Conservation (phyloP, 768 basidiomycete genomes). For the Trametes sanguinea region DNA sequence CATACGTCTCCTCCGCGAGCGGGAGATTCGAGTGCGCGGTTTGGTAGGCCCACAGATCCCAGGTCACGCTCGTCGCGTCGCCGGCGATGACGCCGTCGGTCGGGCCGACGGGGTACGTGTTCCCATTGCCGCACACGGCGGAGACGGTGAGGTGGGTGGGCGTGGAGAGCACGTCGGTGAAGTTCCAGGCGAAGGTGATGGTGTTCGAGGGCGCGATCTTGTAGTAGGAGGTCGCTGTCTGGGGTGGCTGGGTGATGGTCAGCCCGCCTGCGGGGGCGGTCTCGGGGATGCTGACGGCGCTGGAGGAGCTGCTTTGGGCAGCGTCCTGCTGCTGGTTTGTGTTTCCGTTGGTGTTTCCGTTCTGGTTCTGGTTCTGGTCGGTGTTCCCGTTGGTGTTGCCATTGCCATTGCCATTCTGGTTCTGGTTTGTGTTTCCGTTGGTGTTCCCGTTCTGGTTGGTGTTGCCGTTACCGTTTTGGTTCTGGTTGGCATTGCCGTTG, state of each 20-base stretch:
- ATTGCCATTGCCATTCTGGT: background rate
- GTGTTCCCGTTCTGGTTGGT: background rate
- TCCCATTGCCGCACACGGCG: conserved; percentile 83
- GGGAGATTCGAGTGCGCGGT: conserved; percentile 60
- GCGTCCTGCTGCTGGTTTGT: background rate
- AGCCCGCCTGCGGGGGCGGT: conserved; percentile 64
- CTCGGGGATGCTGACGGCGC: conserved; percentile 42
- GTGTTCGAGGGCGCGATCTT: conserved; percentile 75
- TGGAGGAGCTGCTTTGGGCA: background rate
- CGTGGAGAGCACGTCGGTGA: conserved; percentile 68
- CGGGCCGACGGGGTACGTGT: conserved; percentile 87
- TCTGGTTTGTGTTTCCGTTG: background rate
- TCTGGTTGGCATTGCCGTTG: background rate
- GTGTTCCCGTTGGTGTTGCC: background rate
- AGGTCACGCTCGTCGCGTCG: conserved; percentile 68
- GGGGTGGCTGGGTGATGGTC: conserved; percentile 78
- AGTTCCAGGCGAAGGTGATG: conserved; percentile 92
- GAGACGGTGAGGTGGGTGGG: conserved; percentile 79
- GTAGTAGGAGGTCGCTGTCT: conserved; percentile 81
- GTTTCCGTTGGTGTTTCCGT: background rate
- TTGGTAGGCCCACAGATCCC: conserved; percentile 82
- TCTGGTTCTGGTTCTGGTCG: background rate
- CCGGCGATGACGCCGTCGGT: conserved; percentile 72
- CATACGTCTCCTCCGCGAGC: conserved; percentile 75
- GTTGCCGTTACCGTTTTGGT: background rate